Evolutionary conservation across 768 basidiomycete species (phyloP).

Genomic region (Gyrodon lividus): DNA sequence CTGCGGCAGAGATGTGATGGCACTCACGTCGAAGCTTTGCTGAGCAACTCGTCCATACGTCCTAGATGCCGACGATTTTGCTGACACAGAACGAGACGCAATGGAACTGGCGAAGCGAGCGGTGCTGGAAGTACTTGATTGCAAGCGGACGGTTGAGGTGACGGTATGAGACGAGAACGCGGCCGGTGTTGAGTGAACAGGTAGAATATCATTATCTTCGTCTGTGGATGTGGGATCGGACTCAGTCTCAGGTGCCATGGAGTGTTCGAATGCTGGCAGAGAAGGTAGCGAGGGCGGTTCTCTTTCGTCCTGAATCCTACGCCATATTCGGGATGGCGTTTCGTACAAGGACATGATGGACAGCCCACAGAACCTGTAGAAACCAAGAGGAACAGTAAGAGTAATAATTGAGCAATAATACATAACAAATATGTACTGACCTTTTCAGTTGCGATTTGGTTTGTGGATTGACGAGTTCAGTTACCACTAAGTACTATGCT

Average conservation of each 20-base stretch:
- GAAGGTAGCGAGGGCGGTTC: slow-evolving; percentile 86
- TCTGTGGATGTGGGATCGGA: slow-evolving; percentile 38
- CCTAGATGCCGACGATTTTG: slow-evolving; percentile 36
- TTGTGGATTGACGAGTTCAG: neutral
- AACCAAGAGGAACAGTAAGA: neutral
- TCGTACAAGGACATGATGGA: slow-evolving; percentile 54
- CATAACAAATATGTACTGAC: neutral
- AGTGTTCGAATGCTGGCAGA: slow-evolving; percentile 69
- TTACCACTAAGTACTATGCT: too few relatives aligned
- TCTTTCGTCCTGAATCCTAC: slow-evolving; percentile 74
- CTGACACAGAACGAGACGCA: slow-evolving; percentile 40
- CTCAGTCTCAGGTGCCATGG: slow-evolving; percentile 40
- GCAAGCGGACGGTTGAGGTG: slow-evolving; percentile 48
- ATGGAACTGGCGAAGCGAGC: slow-evolving; percentile 54
- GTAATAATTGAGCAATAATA: neutral
- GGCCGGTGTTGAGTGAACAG: slow-evolving; percentile 68
- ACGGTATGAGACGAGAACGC: slow-evolving; percentile 48
- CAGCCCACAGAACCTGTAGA: neutral
- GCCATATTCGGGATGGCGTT: slow-evolving; percentile 83
- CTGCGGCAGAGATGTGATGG: slow-evolving; percentile 53
- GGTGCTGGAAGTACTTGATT: slow-evolving; percentile 50
- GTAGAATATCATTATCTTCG: slow-evolving; percentile 45
- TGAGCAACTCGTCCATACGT: slow-evolving; percentile 32
- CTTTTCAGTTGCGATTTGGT: neutral
- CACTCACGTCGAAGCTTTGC: slow-evolving; percentile 61